phyloP scores from a whole-genome alignment of 2,329 filamentous ascomycete genomes.

The Orbilia ellipsospora region DNA sequence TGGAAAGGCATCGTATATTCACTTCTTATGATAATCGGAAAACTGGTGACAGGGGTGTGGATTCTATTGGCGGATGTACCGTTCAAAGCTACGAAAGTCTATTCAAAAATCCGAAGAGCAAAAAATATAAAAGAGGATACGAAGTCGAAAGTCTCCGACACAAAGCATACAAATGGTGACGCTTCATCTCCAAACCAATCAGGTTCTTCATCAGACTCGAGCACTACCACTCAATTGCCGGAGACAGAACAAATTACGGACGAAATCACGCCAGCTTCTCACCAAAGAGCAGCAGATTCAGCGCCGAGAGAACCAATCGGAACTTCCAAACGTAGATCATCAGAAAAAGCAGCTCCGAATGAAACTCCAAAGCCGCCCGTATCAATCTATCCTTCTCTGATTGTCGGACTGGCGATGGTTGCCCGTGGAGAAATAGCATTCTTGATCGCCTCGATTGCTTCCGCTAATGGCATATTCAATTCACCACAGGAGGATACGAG shows the following conservation, averaged over 20 bases:
- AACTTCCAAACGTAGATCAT: neutral
- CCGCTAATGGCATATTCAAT: conserved; percentile 66
- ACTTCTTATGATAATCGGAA: conserved; percentile 74
- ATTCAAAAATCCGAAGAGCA: neutral
- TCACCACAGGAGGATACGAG: neutral
- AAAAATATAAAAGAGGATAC: neutral
- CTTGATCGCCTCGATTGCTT: conserved; percentile 76
- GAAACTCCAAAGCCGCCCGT: conserved; percentile 62
- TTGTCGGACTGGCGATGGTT: conserved; percentile 77
- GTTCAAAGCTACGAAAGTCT: conserved; percentile 59
- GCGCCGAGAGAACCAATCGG: neutral
- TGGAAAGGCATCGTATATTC: conserved; percentile 81
- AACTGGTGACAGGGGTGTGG: conserved; percentile 72
- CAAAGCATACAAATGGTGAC: neutral
- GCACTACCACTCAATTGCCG: neutral
- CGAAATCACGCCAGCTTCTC: conserved; percentile 7
- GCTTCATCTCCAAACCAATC: neutral
- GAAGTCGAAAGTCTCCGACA: neutral
- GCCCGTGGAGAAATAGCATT: conserved; percentile 84
- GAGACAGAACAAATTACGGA: neutral
- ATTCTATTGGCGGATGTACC: conserved; percentile 62
- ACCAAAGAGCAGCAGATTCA: neutral
- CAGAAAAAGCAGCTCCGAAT: neutral
- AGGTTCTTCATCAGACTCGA: neutral
- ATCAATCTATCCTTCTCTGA: conserved; percentile 71